Percentiles rank a stretch among this genome's conserved stretches.
phyloP scores from a whole-genome alignment of 306 rosid genomes.

The Aeschynomene evenia region DNA sequence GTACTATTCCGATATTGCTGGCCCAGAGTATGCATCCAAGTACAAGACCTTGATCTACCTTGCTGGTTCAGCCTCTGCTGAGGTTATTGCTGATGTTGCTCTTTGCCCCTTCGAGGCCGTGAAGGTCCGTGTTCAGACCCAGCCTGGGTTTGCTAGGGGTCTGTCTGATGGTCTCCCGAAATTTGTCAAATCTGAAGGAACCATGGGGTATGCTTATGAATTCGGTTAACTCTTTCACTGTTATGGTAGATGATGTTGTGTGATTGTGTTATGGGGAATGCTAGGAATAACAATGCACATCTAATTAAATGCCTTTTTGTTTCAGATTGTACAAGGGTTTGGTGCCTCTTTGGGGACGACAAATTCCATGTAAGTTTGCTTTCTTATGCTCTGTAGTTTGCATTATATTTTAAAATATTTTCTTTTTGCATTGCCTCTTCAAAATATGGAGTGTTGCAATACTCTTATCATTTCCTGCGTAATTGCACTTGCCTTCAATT shows the following conservation, averaged over 20 bases:
- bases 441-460: neutral
- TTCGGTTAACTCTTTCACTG: neutral
- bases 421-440: neutral
- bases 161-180: conserved; percentile 87
- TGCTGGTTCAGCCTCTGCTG: conserved; percentile 98
- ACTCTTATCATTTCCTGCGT: neutral
- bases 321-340: conserved; percentile 95
- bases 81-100: conserved; percentile 89
- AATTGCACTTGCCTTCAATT: neutral
- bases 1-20: conserved; percentile 91
- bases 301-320: conserved; percentile 19
- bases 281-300: conserved; percentile 6
- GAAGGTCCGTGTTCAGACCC: conserved; percentile 96
- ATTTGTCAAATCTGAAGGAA: conserved; percentile 84
- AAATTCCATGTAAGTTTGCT: conserved; percentile 87
- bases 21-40: conserved; percentile 90
- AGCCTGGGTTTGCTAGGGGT: conserved; percentile 96
- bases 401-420: neutral
- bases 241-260: neutral
- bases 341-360: conserved; percentile 99
- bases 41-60: conserved; percentile 98
- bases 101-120: conserved; percentile 98
- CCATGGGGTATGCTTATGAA: conserved; percentile 63
- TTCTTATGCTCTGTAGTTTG: neutral
- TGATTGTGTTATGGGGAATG: neutral